Conservation (phyloP, 495 filamentous ascomycete genomes). For the Platismatia glauca region DNA sequence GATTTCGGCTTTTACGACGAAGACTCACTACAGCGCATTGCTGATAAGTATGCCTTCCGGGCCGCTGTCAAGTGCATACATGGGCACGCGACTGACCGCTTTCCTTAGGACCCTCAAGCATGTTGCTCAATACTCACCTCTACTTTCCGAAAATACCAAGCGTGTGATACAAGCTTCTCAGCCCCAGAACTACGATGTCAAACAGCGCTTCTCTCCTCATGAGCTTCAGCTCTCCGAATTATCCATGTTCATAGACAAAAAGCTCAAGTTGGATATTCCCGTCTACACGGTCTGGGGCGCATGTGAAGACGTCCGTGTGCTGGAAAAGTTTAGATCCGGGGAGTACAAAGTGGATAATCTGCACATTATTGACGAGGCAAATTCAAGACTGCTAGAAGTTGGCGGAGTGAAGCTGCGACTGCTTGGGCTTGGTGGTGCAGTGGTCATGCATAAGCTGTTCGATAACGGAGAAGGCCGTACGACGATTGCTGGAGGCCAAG, state of each 20-base stretch:
- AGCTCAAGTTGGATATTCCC: constrained; percentile 82
- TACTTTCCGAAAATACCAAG: constrained; percentile 81
- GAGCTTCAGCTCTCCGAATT: constrained; percentile 94
- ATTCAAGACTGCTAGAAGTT: constrained; percentile 85
- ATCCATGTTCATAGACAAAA: constrained; percentile 79
- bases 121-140: constrained; percentile 94
- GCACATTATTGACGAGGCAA: constrained; percentile 96
- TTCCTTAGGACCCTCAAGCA: constrained; percentile 81
- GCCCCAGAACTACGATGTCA: constrained; percentile 54
- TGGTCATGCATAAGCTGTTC: constrained; percentile 99
- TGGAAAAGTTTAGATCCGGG: constrained; percentile 95
- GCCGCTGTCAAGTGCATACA: constrained; percentile 2
- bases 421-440: constrained; percentile 87
- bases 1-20: constrained; percentile 99
- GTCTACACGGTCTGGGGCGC: constrained; percentile 99
- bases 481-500: constrained; percentile 95
- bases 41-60: constrained; percentile 77
- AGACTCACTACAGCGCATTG: constrained; percentile 89
- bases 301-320: constrained; percentile 94
- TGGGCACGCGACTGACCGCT: constrained; percentile 26
- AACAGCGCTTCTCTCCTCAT: constrained; percentile 67
- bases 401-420: constrained; percentile 94
- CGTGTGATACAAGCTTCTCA: constrained; percentile 65
- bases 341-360: constrained; percentile 98
- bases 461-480: constrained; percentile 98